These are phyloP conservation scores for Penicillium sp. DNA, from an alignment of 2,329 filamentous ascomycete species.

Conservation along the genomic window DNA sequence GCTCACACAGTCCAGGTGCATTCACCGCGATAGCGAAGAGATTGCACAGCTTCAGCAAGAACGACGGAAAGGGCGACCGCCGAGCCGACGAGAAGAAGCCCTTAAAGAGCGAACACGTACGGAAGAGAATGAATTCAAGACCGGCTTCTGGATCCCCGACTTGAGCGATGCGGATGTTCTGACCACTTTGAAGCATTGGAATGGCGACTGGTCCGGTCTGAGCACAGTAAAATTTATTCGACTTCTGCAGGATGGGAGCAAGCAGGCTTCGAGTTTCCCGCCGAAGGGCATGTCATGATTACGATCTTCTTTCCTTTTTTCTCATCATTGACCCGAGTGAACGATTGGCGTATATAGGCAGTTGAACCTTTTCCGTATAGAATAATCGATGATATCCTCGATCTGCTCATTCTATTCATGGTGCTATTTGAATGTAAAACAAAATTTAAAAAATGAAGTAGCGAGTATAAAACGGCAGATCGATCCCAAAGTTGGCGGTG, in stretches of 20 bases:
- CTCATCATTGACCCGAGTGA: conserved; percentile 9
- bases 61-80: conserved; percentile 71
- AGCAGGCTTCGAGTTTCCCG: conserved; percentile 70
- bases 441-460: too few relatives aligned
- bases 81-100: conserved; percentile 69
- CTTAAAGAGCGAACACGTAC: conserved; percentile 63
- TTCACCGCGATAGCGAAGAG: conserved; percentile 34
- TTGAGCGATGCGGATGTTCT: conserved; percentile 62
- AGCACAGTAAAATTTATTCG: conserved; percentile 71
- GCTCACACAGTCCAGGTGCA: conserved; percentile 27
- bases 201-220: conserved; percentile 76
- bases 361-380: too few relatives aligned
- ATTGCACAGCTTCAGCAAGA: conserved; percentile 49
- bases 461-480: too few relatives aligned
- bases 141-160: conserved; percentile 77
- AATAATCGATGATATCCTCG: too few relatives aligned
- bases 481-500: conserved; percentile 16
- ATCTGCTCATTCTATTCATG: too few relatives aligned
- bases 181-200: conserved; percentile 64
- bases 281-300: conserved; percentile 54
- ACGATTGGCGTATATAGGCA: conserved; percentile 20
- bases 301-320: conserved; percentile 13
- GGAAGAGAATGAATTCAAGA: conserved; percentile 73
- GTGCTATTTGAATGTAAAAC: too few relatives aligned
- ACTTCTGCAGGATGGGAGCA: conserved; percentile 58